Evolutionary conservation across 2,329 filamentous ascomycete genomes (phyloP), one percentile per base, ranked within the genome.

Genomic region (Clarireedia paspali): DNA sequence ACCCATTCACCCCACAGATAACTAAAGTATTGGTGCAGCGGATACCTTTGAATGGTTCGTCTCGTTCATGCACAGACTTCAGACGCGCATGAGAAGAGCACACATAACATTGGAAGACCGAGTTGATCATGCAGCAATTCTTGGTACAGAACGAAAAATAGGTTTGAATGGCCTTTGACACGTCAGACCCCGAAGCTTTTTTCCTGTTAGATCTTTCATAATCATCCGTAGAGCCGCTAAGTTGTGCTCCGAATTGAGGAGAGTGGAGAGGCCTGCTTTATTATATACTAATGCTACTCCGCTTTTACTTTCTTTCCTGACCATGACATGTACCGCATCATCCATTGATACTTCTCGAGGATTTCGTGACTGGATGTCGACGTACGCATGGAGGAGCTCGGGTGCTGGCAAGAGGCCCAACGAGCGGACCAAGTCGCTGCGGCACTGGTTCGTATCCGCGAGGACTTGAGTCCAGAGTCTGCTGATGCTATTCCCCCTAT

Each of bases 341-440:
- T 20, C n/a, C 7, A 44, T 20, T 44, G 40, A 44, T 44, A 23
- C 20, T 44, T 44, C n/a, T 44, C 20, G 40, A 44, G 40, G n/a
- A 30, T 17, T 10, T 17, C n/a, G 26, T 50, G 48, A 62, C 62
- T 66, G 62, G 60, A 67, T 68, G 67, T 66, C 62, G 61, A 55
- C 56, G 49, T 51, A 55, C 59, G 60, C 26, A 68, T 68, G 67
- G 66, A 65, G 59, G 63, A 64, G 61, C 56, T 62, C 56, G 77
- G 79, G 36, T 84, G 81, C 64, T 80, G 73, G 62, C 64, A 70
- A 53, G 80, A 84, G 68, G 79, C 81, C 24, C 73, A 79, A 55
- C 72, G 76, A 59, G 78, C 77, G 52, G 76, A 80, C 50, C 61
- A 73, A 12, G 75, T 80, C 44, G 72, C 74, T 39, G 62, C 70